A percentile compares a stretch with the other conserved stretches of the same genome.
Evolutionary conservation across 768 basidiomycete genomes (phyloP).

Genomic region (Xanthoconium purpureum): DNA sequence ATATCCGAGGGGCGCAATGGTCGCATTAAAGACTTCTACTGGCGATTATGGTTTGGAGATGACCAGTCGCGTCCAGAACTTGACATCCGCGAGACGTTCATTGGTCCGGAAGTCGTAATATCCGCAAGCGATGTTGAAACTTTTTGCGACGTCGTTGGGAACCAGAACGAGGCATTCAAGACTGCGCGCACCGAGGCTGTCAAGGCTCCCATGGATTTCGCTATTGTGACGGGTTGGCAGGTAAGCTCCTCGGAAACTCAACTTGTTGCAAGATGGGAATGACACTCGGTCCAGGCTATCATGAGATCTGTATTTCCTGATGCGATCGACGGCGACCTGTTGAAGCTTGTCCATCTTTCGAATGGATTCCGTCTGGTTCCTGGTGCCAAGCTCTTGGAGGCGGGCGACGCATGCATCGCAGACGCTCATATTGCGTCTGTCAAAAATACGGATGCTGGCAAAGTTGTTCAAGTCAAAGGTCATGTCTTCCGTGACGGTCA

Average conservation of each 20-base stretch:
- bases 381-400: slow-evolving; percentile 71
- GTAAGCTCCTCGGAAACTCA: slow-evolving; percentile 43
- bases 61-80: slow-evolving; percentile 74
- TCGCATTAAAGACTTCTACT: slow-evolving; percentile 96
- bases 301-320: slow-evolving; percentile 97
- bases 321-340: slow-evolving; percentile 87
- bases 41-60: slow-evolving; percentile 97
- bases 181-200: slow-evolving; percentile 60
- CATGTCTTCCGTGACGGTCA: slow-evolving; percentile 71
- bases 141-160: slow-evolving; percentile 92
- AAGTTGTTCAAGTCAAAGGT: slow-evolving; percentile 89
- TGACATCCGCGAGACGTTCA: slow-evolving; percentile 76
- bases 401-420: slow-evolving; percentile 86
- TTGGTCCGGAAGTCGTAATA: slow-evolving; percentile 83
- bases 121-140: slow-evolving; percentile 72
- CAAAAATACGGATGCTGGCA: slow-evolving; percentile 86
- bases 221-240: slow-evolving; percentile 98
- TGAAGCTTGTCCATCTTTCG: slow-evolving; percentile 95
- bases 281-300: slow-evolving; percentile 66
- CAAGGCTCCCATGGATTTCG: slow-evolving; percentile 97
- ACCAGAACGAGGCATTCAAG: slow-evolving; percentile 90
- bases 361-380: slow-evolving; percentile 93
- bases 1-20: slow-evolving; percentile 77
- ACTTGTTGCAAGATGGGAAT: neutral
- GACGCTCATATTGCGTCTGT: slow-evolving; percentile 89